Evolutionary conservation across 192 early-diverging fungal genomes (phyloP).

Genomic region (Glomus cerebriforme): DNA sequence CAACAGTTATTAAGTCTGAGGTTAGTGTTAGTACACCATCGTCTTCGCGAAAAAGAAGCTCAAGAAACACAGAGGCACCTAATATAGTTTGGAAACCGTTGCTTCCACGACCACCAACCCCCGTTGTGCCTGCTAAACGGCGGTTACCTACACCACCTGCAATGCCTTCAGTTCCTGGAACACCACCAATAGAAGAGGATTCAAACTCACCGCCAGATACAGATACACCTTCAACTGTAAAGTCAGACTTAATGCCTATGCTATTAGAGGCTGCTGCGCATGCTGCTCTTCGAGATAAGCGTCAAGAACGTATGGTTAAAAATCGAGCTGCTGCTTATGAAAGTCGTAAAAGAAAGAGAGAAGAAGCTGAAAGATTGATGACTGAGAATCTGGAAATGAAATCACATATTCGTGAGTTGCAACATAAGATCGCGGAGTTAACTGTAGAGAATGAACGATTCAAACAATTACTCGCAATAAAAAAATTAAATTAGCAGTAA

Average conservation of each 20-base stretch:
- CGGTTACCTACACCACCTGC: neutral
- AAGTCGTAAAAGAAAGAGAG: constrained; percentile 30
- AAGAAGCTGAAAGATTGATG: constrained; percentile 26
- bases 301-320: constrained; percentile 31
- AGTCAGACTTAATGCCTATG: constrained; percentile 24
- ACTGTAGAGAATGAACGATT: neutral
- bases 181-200: neutral
- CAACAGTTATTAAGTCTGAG: neutral
- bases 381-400: constrained; percentile 21
- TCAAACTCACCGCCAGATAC: neutral
- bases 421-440: constrained; percentile 16
- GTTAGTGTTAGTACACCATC: neutral
- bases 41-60: neutral
- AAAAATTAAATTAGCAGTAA: constrained; percentile 43
- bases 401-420: neutral
- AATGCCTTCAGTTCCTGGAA: neutral
- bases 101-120: constrained; percentile 6
- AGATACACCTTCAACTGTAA: constrained; percentile 9
- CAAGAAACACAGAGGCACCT: neutral
- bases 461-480: neutral
- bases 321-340: constrained; percentile 32
- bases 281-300: constrained; percentile 25
- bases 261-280: constrained; percentile 24
- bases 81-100: constrained; percentile 22
- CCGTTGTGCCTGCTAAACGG: neutral